Conservation (phyloP, 345 rosid genomes). For the Acer yangbiense region DNA sequence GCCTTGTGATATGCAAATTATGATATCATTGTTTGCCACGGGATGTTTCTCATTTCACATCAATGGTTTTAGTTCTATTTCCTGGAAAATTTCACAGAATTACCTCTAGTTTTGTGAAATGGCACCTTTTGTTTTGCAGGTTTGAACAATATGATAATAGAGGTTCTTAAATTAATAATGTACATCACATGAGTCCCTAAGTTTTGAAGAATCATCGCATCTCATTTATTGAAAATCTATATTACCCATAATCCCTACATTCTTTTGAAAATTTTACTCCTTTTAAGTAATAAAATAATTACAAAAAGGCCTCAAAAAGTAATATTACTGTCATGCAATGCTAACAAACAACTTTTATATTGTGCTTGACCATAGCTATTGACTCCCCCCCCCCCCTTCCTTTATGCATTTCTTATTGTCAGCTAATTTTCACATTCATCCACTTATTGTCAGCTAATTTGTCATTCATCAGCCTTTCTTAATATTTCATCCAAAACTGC, state of each 20-base stretch:
- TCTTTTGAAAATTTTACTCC: neutral
- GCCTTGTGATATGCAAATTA: conserved; percentile 1
- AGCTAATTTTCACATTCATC: neutral
- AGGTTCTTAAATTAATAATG: neutral
- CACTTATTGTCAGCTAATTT: neutral
- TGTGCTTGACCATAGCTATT: neutral
- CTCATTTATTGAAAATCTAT: neutral
- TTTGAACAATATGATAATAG: neutral
- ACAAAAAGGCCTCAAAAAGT: neutral
- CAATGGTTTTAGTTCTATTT: neutral
- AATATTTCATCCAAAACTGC: neutral
- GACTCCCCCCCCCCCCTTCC: neutral
- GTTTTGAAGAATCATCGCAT: neutral
- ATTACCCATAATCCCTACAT: neutral
- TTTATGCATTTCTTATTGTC: neutral
- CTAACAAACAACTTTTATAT: neutral
- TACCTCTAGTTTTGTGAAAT: neutral
- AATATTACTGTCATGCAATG: neutral
- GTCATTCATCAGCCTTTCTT: neutral
- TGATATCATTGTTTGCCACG: neutral
- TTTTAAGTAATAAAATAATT: neutral
- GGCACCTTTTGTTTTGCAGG: neutral
- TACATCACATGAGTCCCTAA: neutral
- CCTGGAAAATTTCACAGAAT: neutral
- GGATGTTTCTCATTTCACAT: neutral